These are phyloP conservation scores for Scheffersomyces cryptocercus DNA, from an alignment of 1,139 yeast species.

Conservation along the genomic window DNA sequence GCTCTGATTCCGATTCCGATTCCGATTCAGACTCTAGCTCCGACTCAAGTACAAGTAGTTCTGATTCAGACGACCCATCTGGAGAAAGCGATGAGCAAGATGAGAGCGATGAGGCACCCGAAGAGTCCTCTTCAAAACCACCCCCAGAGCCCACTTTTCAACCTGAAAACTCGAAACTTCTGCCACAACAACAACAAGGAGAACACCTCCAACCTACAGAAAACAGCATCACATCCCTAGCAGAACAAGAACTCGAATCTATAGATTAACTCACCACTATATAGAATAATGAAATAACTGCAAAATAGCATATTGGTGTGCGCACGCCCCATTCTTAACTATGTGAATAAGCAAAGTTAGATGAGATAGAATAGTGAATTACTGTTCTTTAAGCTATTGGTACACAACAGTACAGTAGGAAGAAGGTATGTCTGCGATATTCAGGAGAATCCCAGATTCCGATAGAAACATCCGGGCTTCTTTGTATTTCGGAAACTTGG, in stretches of 20 bases:
- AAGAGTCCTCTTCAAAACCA: constrained; percentile 21
- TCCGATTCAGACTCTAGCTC: constrained; percentile 11
- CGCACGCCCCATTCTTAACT: too few species aligned
- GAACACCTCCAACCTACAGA: neutral
- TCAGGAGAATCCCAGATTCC: constrained; percentile 35
- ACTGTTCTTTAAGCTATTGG: neutral
- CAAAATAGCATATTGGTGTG: too few species aligned
- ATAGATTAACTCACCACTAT: too few species aligned
- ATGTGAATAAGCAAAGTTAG: too few species aligned
- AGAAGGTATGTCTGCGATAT: constrained; percentile 14
- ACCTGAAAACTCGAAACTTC: neutral
- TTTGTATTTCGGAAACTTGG: constrained; percentile 82
- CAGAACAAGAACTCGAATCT: neutral
- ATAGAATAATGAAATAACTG: too few species aligned
- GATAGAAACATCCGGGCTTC: constrained; percentile 67
- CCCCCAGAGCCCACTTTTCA: constrained; percentile 1
- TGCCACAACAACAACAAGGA: neutral
- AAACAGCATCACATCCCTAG: neutral
- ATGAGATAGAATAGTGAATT: too few species aligned
- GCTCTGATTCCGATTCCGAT: constrained; percentile 8
- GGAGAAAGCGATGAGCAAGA: constrained; percentile 7
- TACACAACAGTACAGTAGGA: neutral
- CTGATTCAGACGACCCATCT: constrained; percentile 8
- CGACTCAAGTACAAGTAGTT: constrained; percentile 11
- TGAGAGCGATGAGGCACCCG: constrained; percentile 16